Evolutionary conservation across 2,329 filamentous ascomycete genomes (phyloP), one percentile per base, ranked within the genome.

Genomic region (Ophiosphaerella korrae): DNA sequence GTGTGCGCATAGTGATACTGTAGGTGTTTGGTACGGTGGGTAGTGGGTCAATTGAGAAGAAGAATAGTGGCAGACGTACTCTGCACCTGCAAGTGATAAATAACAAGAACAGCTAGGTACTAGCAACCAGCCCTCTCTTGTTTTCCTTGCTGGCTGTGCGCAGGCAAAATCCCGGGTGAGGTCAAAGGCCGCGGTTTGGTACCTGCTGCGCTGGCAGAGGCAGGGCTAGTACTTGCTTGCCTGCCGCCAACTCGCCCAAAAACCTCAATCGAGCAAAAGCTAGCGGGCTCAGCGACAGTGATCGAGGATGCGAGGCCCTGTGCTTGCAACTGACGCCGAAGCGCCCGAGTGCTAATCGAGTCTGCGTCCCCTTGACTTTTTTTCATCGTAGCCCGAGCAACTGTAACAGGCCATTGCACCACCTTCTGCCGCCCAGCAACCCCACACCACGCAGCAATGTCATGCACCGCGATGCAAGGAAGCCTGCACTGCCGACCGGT

Each of bases 191-290:
- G 26, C 26, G 7, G 26, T 29, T 11, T 29, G 26, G 26, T 71
- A 68, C 69, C 65, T 66, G 65, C 64, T 72, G 69, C 68, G 68
- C 54, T 72, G 67, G 67, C 67, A 71, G 9, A 38, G 36, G 36
- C 52, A 62, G 36, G 47, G 54, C 60, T 62, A 61, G 44, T 42
- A 50, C 48, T 61, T 64, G 60, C 65, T 57, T 58, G 52, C 53
- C 58, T 60, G 60, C 65, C 64, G 65, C 41, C 65, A 66, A 50
- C 57, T 50, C 42, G 55, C 54, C 42, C 53, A 52, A 45, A 53
- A 54, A 52, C 55, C 55, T 57, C 51, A 47, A 59, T 53, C 48
- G 57, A 64, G 60, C 63, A 50, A 53, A 51, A 32, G 55, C 45
- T 43, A 47, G 57, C 44, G 52, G 57, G 50, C 57, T 51, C 50